Conservation (phyloP, 176 grass and related monocot species). For the Aegilops sharonensis region DNA sequence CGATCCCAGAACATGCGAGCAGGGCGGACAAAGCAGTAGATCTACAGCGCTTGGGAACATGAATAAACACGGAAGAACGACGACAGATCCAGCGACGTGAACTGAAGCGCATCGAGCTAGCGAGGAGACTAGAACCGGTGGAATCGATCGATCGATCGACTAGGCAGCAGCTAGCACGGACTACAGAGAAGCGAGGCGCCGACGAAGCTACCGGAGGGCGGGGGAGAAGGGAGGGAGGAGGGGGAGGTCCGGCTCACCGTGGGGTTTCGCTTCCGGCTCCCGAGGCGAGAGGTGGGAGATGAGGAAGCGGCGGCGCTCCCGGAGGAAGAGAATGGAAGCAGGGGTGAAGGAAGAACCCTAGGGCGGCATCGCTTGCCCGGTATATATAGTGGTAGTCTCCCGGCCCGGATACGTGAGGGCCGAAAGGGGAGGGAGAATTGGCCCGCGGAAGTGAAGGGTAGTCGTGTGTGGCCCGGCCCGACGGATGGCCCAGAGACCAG, state of each 20-base stretch:
- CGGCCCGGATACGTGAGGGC: background rate
- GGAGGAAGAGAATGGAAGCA: background rate
- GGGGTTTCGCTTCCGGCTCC: background rate
- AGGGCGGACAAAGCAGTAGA: background rate
- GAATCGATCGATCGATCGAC: background rate
- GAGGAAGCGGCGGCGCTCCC: background rate
- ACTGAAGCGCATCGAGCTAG: background rate
- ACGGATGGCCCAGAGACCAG: too few species aligned
- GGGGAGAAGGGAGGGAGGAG: background rate
- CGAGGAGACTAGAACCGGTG: background rate
- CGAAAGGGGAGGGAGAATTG: too few species aligned
- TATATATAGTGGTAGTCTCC: background rate
- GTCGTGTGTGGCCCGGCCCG: too few species aligned
- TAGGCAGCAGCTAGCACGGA: background rate
- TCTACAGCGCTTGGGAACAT: background rate
- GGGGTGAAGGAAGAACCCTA: background rate
- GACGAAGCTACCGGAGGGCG: too few species aligned
- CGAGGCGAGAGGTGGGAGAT: background rate
- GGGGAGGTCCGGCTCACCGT: background rate
- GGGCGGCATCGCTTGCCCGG: background rate
- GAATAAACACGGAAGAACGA: too few species aligned
- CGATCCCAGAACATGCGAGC: background rate
- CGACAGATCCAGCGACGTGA: background rate
- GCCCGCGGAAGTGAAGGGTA: too few species aligned
- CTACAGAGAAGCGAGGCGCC: background rate